Evolutionary conservation across 2,329 filamentous ascomycete genomes (phyloP).

Genomic region (Fusarium duplospermum): DNA sequence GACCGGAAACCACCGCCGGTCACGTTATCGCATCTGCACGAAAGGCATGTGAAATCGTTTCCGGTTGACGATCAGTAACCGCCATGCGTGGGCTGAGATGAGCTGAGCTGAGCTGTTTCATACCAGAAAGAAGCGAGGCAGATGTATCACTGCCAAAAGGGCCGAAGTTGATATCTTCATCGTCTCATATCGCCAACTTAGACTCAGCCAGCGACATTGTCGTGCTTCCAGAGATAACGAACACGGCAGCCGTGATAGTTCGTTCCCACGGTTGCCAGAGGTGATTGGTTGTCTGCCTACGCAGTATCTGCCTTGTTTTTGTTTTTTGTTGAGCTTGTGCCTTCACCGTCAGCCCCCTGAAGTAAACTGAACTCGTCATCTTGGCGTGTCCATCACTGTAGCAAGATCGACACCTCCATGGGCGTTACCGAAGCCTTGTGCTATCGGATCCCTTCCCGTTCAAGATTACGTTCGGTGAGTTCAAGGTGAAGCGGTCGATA

Average conservation of each 20-base stretch:
- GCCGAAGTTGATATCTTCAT: not conserved
- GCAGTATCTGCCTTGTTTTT: not conserved
- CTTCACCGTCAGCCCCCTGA: slow-evolving; percentile 7
- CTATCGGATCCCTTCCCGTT: slow-evolving; percentile 6
- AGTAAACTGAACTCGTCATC: slow-evolving; percentile 16
- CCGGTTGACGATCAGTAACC: not conserved
- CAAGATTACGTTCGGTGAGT: slow-evolving; percentile 29
- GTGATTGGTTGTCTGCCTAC: slow-evolving; percentile 19
- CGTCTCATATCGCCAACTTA: not conserved
- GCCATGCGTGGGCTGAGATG: not conserved
- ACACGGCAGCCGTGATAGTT: slow-evolving; percentile 3
- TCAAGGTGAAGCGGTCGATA: slow-evolving; percentile 30
- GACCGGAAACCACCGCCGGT: not conserved
- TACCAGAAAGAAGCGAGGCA: not conserved
- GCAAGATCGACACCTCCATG: not conserved
- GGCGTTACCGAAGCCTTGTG: not conserved
- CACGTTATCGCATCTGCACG: not conserved
- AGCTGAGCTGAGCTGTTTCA: not conserved
- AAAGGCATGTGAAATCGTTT: not conserved
- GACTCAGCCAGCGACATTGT: not conserved
- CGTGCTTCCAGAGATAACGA: slow-evolving; percentile 12
- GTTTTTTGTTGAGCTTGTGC: slow-evolving; percentile 32
- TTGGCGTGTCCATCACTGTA: not conserved
- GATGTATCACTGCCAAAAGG: not conserved
- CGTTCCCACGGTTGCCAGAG: not conserved